phyloP scores from a whole-genome alignment of 2,329 filamentous ascomycete genomes.

The Phaeosphaeriaceae sp. region DNA sequence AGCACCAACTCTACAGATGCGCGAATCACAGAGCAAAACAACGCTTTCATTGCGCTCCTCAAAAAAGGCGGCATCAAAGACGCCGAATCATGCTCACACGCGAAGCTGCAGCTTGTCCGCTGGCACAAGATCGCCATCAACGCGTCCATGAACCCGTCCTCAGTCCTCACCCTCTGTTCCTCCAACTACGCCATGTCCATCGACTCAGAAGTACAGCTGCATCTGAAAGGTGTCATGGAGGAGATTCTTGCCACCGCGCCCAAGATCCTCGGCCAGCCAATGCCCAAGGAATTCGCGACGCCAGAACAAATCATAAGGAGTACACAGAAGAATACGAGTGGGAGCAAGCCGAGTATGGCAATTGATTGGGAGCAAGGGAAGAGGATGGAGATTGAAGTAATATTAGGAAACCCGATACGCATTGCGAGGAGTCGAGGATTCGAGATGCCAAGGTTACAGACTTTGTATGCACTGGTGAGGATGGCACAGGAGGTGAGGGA shows the following conservation, averaged over 20 bases:
- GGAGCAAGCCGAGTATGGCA: constrained; percentile 70
- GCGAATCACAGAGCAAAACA: constrained; percentile 54
- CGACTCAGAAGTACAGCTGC: constrained; percentile 67
- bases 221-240: constrained; percentile 71
- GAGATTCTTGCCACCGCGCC: constrained; percentile 72
- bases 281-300: constrained; percentile 66
- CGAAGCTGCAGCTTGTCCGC: constrained; percentile 71
- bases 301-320: constrained; percentile 69
- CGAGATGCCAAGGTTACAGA: constrained; percentile 72
- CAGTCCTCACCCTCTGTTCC: constrained; percentile 69
- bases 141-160: constrained; percentile 75
- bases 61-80: constrained; percentile 69
- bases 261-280: constrained; percentile 65
- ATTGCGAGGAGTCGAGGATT: constrained; percentile 68
- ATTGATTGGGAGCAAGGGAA: constrained; percentile 72
- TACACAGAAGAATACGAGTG: constrained; percentile 67
- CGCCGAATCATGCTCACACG: constrained; percentile 68
- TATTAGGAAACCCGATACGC: constrained; percentile 73
- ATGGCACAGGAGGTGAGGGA: constrained; percentile 66
- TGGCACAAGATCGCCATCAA: constrained; percentile 84
- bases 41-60: constrained; percentile 62
- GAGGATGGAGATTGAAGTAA: constrained; percentile 74
- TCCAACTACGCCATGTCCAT: constrained; percentile 71
- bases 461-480: constrained; percentile 69
- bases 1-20: constrained; percentile 26